phyloP scores from a whole-genome alignment of 805 yeast species.

The Myxozyma vanderwaltii region DNA sequence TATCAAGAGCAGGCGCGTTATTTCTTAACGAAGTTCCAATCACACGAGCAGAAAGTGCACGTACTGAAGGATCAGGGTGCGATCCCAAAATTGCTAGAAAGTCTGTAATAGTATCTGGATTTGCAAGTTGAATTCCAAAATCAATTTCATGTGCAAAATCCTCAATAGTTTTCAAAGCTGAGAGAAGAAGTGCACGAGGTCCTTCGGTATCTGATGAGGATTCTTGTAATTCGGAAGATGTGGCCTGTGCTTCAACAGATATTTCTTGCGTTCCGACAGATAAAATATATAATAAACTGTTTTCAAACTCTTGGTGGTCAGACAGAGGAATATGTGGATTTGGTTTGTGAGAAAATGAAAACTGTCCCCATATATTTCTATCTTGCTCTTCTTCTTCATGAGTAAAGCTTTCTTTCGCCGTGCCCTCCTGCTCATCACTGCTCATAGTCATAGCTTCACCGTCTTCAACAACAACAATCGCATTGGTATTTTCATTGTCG shows the following conservation, averaged over 20 bases:
- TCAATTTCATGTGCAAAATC: conserved; percentile 66
- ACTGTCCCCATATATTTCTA: conserved; percentile 15
- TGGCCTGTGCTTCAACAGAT: not conserved
- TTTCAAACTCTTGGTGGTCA: conserved; percentile 28
- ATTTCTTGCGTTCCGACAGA: not conserved
- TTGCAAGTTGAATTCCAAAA: conserved; percentile 52
- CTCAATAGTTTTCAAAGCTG: conserved; percentile 42
- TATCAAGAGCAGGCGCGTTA: conserved; percentile 60
- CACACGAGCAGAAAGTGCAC: conserved; percentile 60
- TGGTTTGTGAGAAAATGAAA: conserved; percentile 29
- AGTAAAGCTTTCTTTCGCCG: not conserved
- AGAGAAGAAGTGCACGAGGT: not conserved
- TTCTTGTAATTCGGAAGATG: not conserved
- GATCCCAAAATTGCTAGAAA: conserved; percentile 20
- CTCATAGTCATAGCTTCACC: not conserved
- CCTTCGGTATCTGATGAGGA: not conserved
- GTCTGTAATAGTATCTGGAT: conserved; percentile 38
- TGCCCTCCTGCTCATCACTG: not conserved
- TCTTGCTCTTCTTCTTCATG: conserved; percentile 6
- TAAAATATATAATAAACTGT: conserved; percentile 13
- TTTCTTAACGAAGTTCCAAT: conserved; percentile 72
- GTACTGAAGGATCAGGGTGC: conserved; percentile 27
- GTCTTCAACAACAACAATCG: conserved; percentile 24
- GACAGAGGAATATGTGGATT: conserved; percentile 24
- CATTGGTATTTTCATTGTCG: conserved; percentile 16